phyloP scores from a whole-genome alignment of 495 filamentous ascomycete species.

The Annulohypoxylon moriforme region DNA sequence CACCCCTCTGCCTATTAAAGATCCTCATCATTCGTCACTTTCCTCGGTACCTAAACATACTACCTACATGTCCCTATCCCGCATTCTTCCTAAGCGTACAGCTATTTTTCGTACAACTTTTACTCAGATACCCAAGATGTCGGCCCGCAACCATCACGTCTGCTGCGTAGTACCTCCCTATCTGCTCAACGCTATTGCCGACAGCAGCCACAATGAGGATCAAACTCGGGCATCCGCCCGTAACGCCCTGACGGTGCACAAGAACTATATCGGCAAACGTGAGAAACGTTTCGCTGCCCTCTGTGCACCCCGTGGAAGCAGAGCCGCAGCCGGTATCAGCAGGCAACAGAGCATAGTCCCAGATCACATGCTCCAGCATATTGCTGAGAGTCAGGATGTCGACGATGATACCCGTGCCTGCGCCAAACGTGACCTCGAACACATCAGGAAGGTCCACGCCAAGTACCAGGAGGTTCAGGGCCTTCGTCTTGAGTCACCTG shows the following conservation, averaged over 20 bases:
- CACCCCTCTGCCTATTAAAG: not conserved
- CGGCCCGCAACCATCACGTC: constrained; percentile 37
- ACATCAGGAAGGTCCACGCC: constrained; percentile 42
- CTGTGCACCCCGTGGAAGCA: constrained; percentile 43
- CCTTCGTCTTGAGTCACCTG: constrained; percentile 17
- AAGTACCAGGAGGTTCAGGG: constrained; percentile 48
- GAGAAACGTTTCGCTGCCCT: constrained; percentile 47
- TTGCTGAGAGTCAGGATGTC: constrained; percentile 50
- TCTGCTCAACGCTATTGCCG: constrained; percentile 51
- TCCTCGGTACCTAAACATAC: not conserved
- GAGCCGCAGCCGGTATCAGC: constrained; percentile 16
- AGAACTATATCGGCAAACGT: constrained; percentile 43
- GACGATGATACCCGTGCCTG: constrained; percentile 50
- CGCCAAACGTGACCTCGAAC: constrained; percentile 53
- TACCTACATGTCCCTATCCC: constrained; percentile 17
- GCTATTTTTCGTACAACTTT: constrained; percentile 3
- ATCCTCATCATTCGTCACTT: not conserved
- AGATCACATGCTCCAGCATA: constrained; percentile 51
- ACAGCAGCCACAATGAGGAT: constrained; percentile 45
- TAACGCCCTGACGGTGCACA: constrained; percentile 43
- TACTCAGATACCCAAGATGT: constrained; percentile 36
- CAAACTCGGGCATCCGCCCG: constrained; percentile 42
- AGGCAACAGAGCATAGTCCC: constrained; percentile 50
- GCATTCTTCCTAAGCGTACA: not conserved
- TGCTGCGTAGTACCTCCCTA: constrained; percentile 55